Evolutionary conservation across 805 yeast genomes (phyloP), one percentile per base, ranked within the genome.

Genomic region (Pichia exigua): DNA sequence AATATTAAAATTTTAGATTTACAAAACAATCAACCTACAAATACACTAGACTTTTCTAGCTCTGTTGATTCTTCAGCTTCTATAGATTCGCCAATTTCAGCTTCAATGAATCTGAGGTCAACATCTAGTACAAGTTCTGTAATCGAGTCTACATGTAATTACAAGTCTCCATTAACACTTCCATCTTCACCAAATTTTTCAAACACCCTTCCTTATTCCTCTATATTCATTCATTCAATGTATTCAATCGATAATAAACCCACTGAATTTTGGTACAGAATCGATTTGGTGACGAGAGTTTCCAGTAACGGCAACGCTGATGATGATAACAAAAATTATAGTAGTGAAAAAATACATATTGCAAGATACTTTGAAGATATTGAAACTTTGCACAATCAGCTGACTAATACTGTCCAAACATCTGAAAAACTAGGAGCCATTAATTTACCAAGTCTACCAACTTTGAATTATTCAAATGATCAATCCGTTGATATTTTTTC

Each of bases 351-450:
- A 43, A 65, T 72, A 51, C 69, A 70, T 47, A 60, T 77, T 21
- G 72, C 78, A 54, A 66, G 81, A 18, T 77, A 72, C 60, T 78
- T 76, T 57, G 77, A 74, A 59, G 82, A 77, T 56, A 76, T 78
- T 49, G n/a, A 28, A 7, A 43, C n/a, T 2, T 24, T 43, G 15
- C 22, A 43, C 20, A 15, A 20, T 11, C 30, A 28, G 9, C 12
- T 43, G 17, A 26, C 4, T 26, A 8, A 20, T 30, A 59, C 58
- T 15, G 66, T 63, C 18, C 20, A 35, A 35, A 35, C 5, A n/a
- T 4, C 17, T n/a, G 39, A 35, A 7, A 35, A n/a, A 8, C 8
- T 35, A n/a, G n/a, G n/a, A n/a, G 17, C 39, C 17, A n/a, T 35
- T 3, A 35, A 17, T 15, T 5, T 35, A 35, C 39, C 39, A 40